phyloP scores from a whole-genome alignment of 2,329 filamentous ascomycete species.

The Colletotrichum navitas region DNA sequence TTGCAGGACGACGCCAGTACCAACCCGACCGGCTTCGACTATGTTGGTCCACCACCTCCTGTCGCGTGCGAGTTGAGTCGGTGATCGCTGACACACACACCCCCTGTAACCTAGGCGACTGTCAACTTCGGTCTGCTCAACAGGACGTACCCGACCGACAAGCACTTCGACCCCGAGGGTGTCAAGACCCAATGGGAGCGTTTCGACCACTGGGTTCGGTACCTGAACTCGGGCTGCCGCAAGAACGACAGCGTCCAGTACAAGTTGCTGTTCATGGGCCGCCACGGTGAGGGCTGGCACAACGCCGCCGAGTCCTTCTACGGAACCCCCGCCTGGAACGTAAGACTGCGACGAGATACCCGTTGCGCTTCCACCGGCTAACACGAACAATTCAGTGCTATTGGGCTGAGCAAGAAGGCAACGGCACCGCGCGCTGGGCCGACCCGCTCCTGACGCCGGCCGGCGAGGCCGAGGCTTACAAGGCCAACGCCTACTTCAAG shows the following conservation, averaged over 20 bases:
- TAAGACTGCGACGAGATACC: conserved; percentile 49
- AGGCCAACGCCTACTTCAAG: conserved; percentile 71
- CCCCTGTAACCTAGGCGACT: conserved; percentile 59
- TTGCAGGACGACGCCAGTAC: conserved; percentile 72
- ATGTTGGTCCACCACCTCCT: conserved; percentile 59
- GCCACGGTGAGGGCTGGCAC: conserved; percentile 77
- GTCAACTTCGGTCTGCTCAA: conserved; percentile 76
- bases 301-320: conserved; percentile 75
- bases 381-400: conserved; percentile 63
- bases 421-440: conserved; percentile 72
- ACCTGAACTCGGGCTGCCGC: conserved; percentile 60
- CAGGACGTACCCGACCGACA: conserved; percentile 70
- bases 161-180: conserved; percentile 52
- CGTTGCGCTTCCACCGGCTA: conserved; percentile 15
- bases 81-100: conserved; percentile 17
- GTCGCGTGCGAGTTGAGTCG: not conserved
- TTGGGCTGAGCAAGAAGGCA: conserved; percentile 74
- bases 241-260: conserved; percentile 64
- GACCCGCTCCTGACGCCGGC: conserved; percentile 72
- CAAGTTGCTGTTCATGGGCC: conserved; percentile 76
- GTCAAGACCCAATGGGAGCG: conserved; percentile 73
- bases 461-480: conserved; percentile 69
- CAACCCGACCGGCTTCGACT: conserved; percentile 70
- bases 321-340: conserved; percentile 77
- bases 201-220: conserved; percentile 69